Evolutionary conservation across 345 rosid genomes (phyloP), one percentile per base, ranked within the genome.

Genomic region (Stellera chamaejasme): DNA sequence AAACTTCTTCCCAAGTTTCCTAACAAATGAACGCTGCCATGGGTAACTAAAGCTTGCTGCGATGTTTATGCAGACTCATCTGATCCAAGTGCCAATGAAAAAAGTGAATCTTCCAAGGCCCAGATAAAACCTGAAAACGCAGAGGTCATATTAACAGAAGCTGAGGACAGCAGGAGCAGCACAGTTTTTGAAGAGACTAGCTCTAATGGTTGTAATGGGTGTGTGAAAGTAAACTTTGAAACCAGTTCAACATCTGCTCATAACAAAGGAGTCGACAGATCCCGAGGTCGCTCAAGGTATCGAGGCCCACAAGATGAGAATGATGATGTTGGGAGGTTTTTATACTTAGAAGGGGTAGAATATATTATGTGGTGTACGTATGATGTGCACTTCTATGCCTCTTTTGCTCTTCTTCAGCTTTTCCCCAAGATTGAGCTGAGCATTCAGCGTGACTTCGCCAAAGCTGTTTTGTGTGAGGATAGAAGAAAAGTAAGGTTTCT

Each of bases 291-390:
- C 49, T 54, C 54, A 28, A 47, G 51, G 39, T 64, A 62, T 46
- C 52, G 59, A 1, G 64, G 75, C 61, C 60, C 69, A 27, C 67
- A 69, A 55, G 68, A 62, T 45, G 73, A 80, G 26, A 73, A 26
- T 13, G 79, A 82, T 42, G 91, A 89, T 67, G 94, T 83, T 73
- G 97, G 97, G 26, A 69, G 89, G 70, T 89, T 89, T 74, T 66
- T 89, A 50, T 89, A 89, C 72, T 75, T 89, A 74, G 97, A 89
- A 89, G 97, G 97, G 56, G 82, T 85, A 23, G 97, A 89, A 67
- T 89, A 89, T 70, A 71, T 85, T 49, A 89, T 89, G 97, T 89
- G 97, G 97, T 79, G 87, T 72, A 89, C 97, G 11, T 89, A 89
- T 60, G 97, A 89, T 68, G 97, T 89, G 11, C 97, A 89, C 69